Percentiles rank a stretch among this genome's conserved stretches.
Conservation (phyloP, 805 yeast species). For the Ogataea minuta region DNA sequence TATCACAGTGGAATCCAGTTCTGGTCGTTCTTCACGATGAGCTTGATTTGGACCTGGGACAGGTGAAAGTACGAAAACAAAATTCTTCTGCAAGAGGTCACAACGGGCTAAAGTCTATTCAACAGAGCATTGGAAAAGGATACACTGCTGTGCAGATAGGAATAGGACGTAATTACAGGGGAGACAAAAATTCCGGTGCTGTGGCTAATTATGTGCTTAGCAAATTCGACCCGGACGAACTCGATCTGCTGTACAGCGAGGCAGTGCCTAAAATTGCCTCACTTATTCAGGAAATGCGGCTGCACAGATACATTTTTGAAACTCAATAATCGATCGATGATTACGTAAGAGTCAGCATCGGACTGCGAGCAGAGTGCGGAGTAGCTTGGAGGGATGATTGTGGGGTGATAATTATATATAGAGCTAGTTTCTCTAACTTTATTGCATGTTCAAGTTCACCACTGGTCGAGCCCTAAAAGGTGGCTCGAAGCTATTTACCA, state of each 20-base stretch:
- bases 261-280: slow-evolving; percentile 42
- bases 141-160: slow-evolving; percentile 75
- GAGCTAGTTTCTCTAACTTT: not conserved
- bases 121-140: slow-evolving; percentile 42
- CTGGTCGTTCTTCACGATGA: slow-evolving; percentile 79
- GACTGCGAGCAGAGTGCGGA: slow-evolving; percentile 7
- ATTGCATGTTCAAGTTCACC: slow-evolving; percentile 3
- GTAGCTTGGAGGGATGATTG: slow-evolving; percentile 9
- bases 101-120: slow-evolving; percentile 71
- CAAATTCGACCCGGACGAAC: slow-evolving; percentile 47
- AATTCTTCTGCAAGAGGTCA: slow-evolving; percentile 75
- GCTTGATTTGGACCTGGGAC: slow-evolving; percentile 62
- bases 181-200: slow-evolving; percentile 34
- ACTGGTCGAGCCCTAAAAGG: not conserved
- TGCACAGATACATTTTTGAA: slow-evolving; percentile 31
- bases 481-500: slow-evolving; percentile 1
- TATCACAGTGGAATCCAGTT: slow-evolving; percentile 33
- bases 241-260: slow-evolving; percentile 36
- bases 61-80: slow-evolving; percentile 57
- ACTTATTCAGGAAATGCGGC: slow-evolving; percentile 36
- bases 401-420: slow-evolving; percentile 8
- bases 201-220: slow-evolving; percentile 67
- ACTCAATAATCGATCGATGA: slow-evolving; percentile 7
- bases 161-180: slow-evolving; percentile 61
- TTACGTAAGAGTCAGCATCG: slow-evolving; percentile 7